These are phyloP conservation scores for Cryptococcus depauperatus DNA, from an alignment of 1,284 basidiomycete species.

Conservation along the genomic window DNA sequence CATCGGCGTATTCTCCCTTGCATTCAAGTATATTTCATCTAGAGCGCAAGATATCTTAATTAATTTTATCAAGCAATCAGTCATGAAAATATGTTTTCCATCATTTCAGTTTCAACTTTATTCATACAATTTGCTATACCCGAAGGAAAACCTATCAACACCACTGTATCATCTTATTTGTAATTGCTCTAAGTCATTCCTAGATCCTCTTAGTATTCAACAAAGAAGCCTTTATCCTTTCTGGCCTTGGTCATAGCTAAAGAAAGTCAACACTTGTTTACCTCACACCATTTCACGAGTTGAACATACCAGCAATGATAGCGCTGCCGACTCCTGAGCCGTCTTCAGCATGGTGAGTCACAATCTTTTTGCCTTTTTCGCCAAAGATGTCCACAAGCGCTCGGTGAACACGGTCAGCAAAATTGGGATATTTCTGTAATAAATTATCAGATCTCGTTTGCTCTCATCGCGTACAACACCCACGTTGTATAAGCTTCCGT, in stretches of 20 bases:
- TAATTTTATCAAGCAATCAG: not conserved
- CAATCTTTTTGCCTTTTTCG: conserved; percentile 79
- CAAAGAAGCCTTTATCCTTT: conserved; percentile 45
- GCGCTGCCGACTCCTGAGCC: conserved; percentile 93
- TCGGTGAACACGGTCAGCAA: conserved; percentile 79
- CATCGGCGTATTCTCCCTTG: not conserved
- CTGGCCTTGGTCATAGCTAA: conserved; percentile 58
- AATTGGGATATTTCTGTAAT: conserved; percentile 82
- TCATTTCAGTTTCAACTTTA: too few species aligned
- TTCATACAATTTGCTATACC: too few species aligned
- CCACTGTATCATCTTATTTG: not conserved
- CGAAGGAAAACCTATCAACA: too few species aligned
- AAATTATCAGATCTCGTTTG: not conserved
- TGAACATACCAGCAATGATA: conserved; percentile 72
- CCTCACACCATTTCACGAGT: not conserved
- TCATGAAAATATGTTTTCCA: not conserved
- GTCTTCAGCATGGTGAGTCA: conserved; percentile 86
- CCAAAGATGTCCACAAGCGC: conserved; percentile 87
- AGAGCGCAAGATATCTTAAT: too few species aligned
- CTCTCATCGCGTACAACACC: conserved; percentile 35
- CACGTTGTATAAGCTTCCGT: conserved; percentile 87
- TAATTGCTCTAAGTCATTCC: not conserved
- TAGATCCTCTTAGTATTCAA: conserved; percentile 22
- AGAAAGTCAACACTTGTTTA: not conserved
- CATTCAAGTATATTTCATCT: not conserved